Evolutionary conservation across 2,329 filamentous ascomycete species (phyloP), one percentile per base, ranked within the genome.

Genomic region (Coniochaeta pulveracea): DNA sequence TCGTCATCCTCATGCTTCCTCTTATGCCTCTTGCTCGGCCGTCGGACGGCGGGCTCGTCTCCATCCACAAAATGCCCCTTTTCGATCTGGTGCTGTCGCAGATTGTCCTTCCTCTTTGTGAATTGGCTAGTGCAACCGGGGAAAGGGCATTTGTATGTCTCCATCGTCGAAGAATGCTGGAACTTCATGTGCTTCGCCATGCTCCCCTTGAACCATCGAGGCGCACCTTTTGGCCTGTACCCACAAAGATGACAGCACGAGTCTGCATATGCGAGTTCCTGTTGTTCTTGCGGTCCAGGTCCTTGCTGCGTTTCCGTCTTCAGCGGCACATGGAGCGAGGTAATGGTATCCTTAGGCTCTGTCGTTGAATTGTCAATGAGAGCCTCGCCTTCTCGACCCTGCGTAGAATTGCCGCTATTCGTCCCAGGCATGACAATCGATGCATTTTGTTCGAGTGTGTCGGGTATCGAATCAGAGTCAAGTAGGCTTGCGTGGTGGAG

Each of bases 131-230:
- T 62, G 44, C 69, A 74, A 3, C 65, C 66, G 3, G 67, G 68
- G 31, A 48, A 73, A 3, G 61, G 58, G 40, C 69, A 74, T 38
- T 57, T 57, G 49, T 66, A 74, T 27, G 72, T 68, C 38, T 57
- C 55, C 6, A 65, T 27, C 3, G 54, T 57, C 10, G 52, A 52
- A 32, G 64, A 62, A 49, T 74, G 69, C 48, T 69, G 63, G 37
- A 65, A 52, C 47, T 65, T 69, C 54, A 58, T 69, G 47, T 74
- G 69, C 48, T 72, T 74, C 31, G 66, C 61, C 68, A 74, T 70
- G 46, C 65, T 71, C 5, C 68, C 68, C 27, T 62, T 63, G 45
- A 72, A 73, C 69, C 69, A 73, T 37, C 64, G 59, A n/a, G 69
- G 67, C 31, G 69, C 60, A 4, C 69, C 69, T 40, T 66, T 69